phyloP scores from a whole-genome alignment of 73 alveolate genomes.

The Paramecium primaurelia region DNA sequence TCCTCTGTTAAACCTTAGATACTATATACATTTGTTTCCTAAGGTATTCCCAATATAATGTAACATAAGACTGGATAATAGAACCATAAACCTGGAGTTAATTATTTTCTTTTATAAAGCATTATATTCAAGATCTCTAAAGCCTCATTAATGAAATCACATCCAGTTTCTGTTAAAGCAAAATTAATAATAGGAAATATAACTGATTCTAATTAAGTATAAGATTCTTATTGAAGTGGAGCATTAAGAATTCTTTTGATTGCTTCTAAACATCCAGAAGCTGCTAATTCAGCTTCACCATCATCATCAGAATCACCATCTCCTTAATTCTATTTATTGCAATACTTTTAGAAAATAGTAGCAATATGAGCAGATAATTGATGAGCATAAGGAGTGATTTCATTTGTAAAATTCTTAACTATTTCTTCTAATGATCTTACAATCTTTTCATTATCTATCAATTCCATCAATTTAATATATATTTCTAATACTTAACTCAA shows the following conservation, averaged over 20 bases:
- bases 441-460: conserved; percentile 84
- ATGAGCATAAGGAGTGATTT: conserved; percentile 84
- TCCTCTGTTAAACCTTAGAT: conserved; percentile 41
- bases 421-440: conserved; percentile 88
- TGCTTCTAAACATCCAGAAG: conserved; percentile 82
- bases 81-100: conserved; percentile 69
- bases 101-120: conserved; percentile 26
- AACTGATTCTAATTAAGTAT: conserved; percentile 42
- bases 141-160: conserved; percentile 77
- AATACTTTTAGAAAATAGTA: conserved; percentile 62
- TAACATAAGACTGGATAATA: conserved; percentile 63
- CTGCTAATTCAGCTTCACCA: conserved; percentile 67
- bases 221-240: conserved; percentile 36
- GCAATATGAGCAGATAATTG: conserved; percentile 70
- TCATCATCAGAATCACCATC: conserved; percentile 64
- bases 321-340: conserved; percentile 69
- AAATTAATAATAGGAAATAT: conserved; percentile 67
- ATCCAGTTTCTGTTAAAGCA: conserved; percentile 77
- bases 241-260: conserved; percentile 76
- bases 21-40: conserved; percentile 37
- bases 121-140: conserved; percentile 44
- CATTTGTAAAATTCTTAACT: conserved; percentile 72
- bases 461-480: conserved; percentile 76
- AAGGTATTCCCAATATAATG: conserved; percentile 63
- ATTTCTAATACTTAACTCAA: conserved; percentile 67